A percentile compares a stretch with the other conserved stretches of the same genome.
phyloP scores from a whole-genome alignment of 2,329 filamentous ascomycete species.

The Fusarium graminum region DNA sequence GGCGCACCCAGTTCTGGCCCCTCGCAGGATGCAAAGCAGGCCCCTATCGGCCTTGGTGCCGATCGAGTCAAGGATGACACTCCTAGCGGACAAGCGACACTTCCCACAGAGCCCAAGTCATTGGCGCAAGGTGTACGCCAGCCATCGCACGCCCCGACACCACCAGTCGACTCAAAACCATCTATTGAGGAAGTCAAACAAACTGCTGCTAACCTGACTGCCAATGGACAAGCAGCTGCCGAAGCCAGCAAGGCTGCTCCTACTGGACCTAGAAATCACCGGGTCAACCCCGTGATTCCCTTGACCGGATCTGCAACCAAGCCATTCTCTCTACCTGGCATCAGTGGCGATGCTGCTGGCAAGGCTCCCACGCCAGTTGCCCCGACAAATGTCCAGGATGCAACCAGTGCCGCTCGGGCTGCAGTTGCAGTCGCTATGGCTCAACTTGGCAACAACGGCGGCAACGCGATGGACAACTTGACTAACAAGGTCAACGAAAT shows the following conservation, averaged over 20 bases:
- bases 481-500: constrained; percentile 83
- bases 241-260: constrained; percentile 57
- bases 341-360: constrained; percentile 51
- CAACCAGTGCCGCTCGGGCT: constrained; percentile 79
- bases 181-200: constrained; percentile 61
- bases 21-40: constrained; percentile 59
- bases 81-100: constrained; percentile 60
- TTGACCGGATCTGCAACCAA: constrained; percentile 63
- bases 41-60: constrained; percentile 64
- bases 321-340: constrained; percentile 54
- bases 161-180: constrained; percentile 77
- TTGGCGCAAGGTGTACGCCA: constrained; percentile 61
- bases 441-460: constrained; percentile 66
- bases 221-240: constrained; percentile 55
- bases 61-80: constrained; percentile 64
- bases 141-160: constrained; percentile 67
- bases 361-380: constrained; percentile 56
- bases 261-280: constrained; percentile 63
- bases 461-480: constrained; percentile 74
- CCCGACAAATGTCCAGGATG: constrained; percentile 67
- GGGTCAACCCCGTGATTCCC: constrained; percentile 75
- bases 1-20: constrained; percentile 63
- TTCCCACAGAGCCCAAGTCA: constrained; percentile 67
- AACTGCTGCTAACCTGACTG: constrained; percentile 58
- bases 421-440: constrained; percentile 87